Conservation (phyloP, 345 rosid species). For the Microcos paniculata region DNA sequence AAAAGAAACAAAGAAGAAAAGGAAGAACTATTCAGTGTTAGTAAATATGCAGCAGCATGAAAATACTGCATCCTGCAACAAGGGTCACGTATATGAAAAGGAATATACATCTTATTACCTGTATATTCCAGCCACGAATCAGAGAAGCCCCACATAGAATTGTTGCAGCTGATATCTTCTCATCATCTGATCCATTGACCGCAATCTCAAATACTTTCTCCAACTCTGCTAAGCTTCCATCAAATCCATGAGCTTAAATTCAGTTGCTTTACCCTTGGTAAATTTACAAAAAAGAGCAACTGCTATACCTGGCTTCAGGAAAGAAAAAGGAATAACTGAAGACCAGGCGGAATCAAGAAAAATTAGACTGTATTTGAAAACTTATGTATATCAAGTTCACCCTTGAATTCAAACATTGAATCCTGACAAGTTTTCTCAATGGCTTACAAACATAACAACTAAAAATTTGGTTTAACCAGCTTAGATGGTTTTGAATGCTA, state of each 20-base stretch:
- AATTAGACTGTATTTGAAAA: conserved; percentile 16
- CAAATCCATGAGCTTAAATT: conserved; percentile 87
- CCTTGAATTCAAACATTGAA: conserved; percentile 14
- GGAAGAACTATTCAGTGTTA: neutral
- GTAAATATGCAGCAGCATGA: neutral
- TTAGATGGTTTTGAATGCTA: neutral
- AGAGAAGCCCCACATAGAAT: conserved; percentile 97
- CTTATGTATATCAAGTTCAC: conserved; percentile 4
- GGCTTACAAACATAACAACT: neutral
- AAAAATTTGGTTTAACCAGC: neutral
- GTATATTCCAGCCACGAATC: conserved; percentile 93
- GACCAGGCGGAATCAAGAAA: conserved; percentile 43
- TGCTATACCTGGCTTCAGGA: conserved; percentile 69
- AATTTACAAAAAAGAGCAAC: conserved; percentile 68
- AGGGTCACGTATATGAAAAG: neutral
- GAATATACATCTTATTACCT: conserved; percentile 46
- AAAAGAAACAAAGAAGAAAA: neutral
- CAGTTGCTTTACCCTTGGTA: conserved; percentile 78
- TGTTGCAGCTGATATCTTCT: conserved; percentile 89
- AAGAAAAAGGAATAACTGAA: conserved; percentile 59
- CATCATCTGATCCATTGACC: conserved; percentile 75
- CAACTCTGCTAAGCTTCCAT: conserved; percentile 98
- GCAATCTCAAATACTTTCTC: conserved; percentile 91
- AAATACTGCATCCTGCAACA: neutral
- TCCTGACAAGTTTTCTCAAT: conserved; percentile 9